Conservation (phyloP, 371 early-diverging fungal genomes). For the Syncephalastrum racemosum region DNA sequence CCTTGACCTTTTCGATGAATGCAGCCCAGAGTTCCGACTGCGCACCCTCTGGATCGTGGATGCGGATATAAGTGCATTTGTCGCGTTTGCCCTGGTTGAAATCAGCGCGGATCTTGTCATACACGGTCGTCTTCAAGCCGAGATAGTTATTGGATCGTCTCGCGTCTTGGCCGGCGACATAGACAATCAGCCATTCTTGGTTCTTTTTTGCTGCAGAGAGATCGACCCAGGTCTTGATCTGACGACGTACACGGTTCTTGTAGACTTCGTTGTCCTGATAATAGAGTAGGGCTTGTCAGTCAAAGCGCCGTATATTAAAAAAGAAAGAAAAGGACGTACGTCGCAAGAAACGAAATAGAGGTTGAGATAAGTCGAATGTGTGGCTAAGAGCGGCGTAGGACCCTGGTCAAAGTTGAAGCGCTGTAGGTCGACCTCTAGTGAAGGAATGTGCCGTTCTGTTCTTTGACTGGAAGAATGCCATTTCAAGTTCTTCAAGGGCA, state of each 20-base stretch:
- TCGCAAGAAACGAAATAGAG: constrained; percentile 83
- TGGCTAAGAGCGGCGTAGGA: constrained; percentile 56
- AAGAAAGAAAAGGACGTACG: constrained; percentile 77
- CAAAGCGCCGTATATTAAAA: constrained; percentile 69
- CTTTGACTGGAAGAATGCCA: constrained; percentile 78
- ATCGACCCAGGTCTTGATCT: constrained; percentile 84
- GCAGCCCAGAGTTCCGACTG: constrained; percentile 79
- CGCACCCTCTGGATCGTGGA: constrained; percentile 59
- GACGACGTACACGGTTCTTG: constrained; percentile 68
- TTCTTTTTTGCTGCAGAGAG: constrained; percentile 73
- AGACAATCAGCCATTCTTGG: constrained; percentile 92
- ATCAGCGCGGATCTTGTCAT: constrained; percentile 87
- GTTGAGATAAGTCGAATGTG: constrained; percentile 74
- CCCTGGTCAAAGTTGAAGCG: constrained; percentile 58
- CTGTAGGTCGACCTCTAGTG: constrained; percentile 70
- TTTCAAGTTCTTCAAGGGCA: constrained; percentile 82
- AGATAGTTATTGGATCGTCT: constrained; percentile 65
- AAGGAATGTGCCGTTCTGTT: constrained; percentile 56
- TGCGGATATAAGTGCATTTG: constrained; percentile 62
- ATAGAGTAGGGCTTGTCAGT: background rate
- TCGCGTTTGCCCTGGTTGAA: constrained; percentile 77
- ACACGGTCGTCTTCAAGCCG: constrained; percentile 67
- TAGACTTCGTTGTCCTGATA: constrained; percentile 81
- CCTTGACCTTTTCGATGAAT: constrained; percentile 76
- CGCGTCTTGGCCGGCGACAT: constrained; percentile 73